Evolutionary conservation across 257 asterid genomes (phyloP), one percentile per base, ranked within the genome.

Genomic region (Ajuga chamaepitys): DNA sequence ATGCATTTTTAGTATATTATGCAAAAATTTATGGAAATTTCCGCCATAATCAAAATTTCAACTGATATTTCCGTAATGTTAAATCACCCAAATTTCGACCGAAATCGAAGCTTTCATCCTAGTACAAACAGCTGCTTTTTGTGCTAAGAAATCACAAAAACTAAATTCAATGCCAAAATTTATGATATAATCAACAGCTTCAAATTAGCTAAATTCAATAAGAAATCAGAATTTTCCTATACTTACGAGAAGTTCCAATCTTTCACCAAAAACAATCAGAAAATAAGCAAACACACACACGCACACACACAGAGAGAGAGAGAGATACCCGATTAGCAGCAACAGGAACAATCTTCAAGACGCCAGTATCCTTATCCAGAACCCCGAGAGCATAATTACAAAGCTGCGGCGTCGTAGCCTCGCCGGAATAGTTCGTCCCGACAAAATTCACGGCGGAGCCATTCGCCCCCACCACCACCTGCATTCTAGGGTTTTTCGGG

Each of bases 371-470:
- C 82, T 87, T 90, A 70, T 90, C 95, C 22, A 90, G 53, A 38
- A 90, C 78, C 7, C 92, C 95, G 24, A 90, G 91, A 37, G 88
- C 82, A 40, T 82, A 90, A 71, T 78, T 79, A 58, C 95, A 85
- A 17, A 81, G 52, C 73, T 90, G 95, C 2, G 89, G 85, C 20
- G 82, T 57, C 56, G 78, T 74, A 4, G 95, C 95, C 77, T 87
- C 95, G 28, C 97, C 95, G 25, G 92, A 72, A 64, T 83, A 83
- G 67, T 75, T 85, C 0, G 95, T 85, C 7, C 97, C 97, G 1
- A 90, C 95, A 41, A 83, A 90, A 72, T 80, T 78, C 16, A 87
- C 82, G 9, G 47, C 76, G 55, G 90, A 80, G 9, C 76, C 84
- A 62, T 48, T 67, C 11, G 75, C 82, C 38, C 83, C 80, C 24